phyloP scores from a whole-genome alignment of 2,329 filamentous ascomycete genomes.

The Aureobasidium sp. region DNA sequence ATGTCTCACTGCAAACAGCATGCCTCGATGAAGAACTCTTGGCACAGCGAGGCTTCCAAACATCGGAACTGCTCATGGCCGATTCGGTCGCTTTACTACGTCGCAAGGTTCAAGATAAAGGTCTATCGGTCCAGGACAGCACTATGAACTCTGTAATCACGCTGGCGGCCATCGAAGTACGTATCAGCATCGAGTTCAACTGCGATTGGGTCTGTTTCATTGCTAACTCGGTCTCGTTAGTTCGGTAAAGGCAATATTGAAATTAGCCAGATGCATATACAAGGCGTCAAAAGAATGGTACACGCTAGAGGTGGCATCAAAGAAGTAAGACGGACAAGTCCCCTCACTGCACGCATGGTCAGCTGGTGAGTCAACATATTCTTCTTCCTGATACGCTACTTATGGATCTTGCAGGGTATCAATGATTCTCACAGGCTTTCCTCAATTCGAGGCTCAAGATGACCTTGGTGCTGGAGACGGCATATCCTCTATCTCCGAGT shows the following conservation, averaged over 20 bases:
- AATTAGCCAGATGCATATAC: not conserved
- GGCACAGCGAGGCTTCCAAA: constrained; percentile 1
- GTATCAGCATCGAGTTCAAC: not conserved
- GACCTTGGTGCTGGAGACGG: not conserved
- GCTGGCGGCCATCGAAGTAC: constrained; percentile 8
- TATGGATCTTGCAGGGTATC: not conserved
- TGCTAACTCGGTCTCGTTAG: not conserved
- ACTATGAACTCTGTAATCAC: constrained; percentile 12
- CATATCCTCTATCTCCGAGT: not conserved
- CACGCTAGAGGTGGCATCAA: not conserved
- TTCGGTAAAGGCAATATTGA: constrained; percentile 6
- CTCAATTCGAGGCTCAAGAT: constrained; percentile 3
- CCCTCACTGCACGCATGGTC: constrained; percentile 2
- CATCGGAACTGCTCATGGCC: not conserved
- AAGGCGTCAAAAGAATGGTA: not conserved
- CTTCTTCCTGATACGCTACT: not conserved
- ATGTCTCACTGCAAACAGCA: constrained; percentile 6
- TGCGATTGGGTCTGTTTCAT: not conserved
- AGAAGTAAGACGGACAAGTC: constrained; percentile 4
- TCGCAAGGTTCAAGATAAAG: not conserved
- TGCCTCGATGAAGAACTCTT: constrained; percentile 5
- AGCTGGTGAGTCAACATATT: not conserved
- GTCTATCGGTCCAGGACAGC: not conserved
- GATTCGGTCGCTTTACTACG: constrained; percentile 3
- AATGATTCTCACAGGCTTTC: not conserved